These are phyloP conservation scores for Persicaria maculosa DNA, from an alignment of 148 eudicot genomes.

Conservation along the genomic window DNA sequence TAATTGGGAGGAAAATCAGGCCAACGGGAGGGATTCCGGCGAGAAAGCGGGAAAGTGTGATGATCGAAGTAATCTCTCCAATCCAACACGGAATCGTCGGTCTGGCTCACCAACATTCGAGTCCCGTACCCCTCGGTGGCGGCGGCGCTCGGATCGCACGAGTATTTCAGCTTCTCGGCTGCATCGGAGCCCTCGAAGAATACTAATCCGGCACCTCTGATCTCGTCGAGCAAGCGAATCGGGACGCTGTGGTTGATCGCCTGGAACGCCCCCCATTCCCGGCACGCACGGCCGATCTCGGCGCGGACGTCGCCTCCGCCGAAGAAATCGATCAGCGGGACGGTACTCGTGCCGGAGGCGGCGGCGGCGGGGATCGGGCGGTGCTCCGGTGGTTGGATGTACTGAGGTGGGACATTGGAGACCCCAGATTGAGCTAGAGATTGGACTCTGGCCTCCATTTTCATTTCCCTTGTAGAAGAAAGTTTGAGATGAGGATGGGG, in stretches of 20 bases:
- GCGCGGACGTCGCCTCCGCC: slow-evolving; percentile 15
- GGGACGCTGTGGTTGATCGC: slow-evolving; percentile 63
- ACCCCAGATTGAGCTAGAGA: slow-evolving; percentile 22
- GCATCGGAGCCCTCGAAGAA: slow-evolving; percentile 53
- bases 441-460: slow-evolving; percentile 29
- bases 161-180: slow-evolving; percentile 45
- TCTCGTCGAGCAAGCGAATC: slow-evolving; percentile 32
- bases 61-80: slow-evolving; percentile 98
- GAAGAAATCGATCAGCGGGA: slow-evolving; percentile 56
- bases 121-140: slow-evolving; percentile 91
- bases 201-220: slow-evolving; percentile 40
- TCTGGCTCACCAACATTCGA: slow-evolving; percentile 58
- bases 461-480: neutral
- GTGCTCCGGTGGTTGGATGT: slow-evolving; percentile 46
- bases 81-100: slow-evolving; percentile 69
- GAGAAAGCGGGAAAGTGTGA: slow-evolving; percentile 62
- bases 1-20: slow-evolving; percentile 58
- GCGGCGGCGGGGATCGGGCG: slow-evolving; percentile 23
- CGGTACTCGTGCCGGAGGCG: slow-evolving; percentile 16
- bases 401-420: slow-evolving; percentile 29
- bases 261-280: slow-evolving; percentile 84
- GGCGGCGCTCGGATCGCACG: slow-evolving; percentile 34
- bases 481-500: no score
- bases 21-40: slow-evolving; percentile 61
- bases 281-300: slow-evolving; percentile 40